Conservation (phyloP, 2,329 filamentous ascomycete genomes). For the Apiospora phragmitis region DNA sequence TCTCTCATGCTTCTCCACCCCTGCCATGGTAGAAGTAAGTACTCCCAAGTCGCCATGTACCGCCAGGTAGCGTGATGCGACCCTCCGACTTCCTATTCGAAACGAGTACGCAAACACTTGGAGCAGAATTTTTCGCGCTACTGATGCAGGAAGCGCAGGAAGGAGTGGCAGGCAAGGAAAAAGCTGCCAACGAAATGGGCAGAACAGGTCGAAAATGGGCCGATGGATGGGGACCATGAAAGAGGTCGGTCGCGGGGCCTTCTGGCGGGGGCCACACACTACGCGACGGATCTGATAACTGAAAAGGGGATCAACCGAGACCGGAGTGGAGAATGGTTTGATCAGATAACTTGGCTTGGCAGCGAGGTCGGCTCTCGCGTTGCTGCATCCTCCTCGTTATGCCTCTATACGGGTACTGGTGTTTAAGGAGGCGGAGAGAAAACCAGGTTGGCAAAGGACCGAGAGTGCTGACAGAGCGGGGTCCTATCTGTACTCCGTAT, state of each 20-base stretch:
- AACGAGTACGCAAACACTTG: slow-evolving; percentile 9
- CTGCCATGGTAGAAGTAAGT: not conserved
- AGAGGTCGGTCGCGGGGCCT: slow-evolving; percentile 16
- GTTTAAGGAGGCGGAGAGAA: not conserved
- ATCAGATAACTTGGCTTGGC: slow-evolving; percentile 18
- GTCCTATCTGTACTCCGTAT: not conserved
- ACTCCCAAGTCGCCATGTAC: slow-evolving; percentile 13
- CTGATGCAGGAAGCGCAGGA: slow-evolving; percentile 17
- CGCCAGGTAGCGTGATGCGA: slow-evolving; percentile 17
- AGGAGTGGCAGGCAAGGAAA: slow-evolving; percentile 13
- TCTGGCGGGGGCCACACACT: slow-evolving; percentile 18
- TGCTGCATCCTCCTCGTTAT: not conserved
- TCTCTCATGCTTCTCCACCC: not conserved
- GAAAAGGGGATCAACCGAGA: slow-evolving; percentile 25
- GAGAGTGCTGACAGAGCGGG: not conserved
- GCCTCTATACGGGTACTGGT: not conserved
- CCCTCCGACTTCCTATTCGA: slow-evolving; percentile 18
- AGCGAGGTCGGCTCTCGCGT: slow-evolving; percentile 6
- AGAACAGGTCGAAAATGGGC: slow-evolving; percentile 22
- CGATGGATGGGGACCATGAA: not conserved
- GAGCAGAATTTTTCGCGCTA: slow-evolving; percentile 26
- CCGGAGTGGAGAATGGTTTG: slow-evolving; percentile 6
- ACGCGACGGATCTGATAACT: slow-evolving; percentile 39
- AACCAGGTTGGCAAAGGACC: not conserved
- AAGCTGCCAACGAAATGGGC: not conserved